These are phyloP conservation scores for Podospora conica DNA, from an alignment of 495 filamentous ascomycete species.

Conservation along the genomic window DNA sequence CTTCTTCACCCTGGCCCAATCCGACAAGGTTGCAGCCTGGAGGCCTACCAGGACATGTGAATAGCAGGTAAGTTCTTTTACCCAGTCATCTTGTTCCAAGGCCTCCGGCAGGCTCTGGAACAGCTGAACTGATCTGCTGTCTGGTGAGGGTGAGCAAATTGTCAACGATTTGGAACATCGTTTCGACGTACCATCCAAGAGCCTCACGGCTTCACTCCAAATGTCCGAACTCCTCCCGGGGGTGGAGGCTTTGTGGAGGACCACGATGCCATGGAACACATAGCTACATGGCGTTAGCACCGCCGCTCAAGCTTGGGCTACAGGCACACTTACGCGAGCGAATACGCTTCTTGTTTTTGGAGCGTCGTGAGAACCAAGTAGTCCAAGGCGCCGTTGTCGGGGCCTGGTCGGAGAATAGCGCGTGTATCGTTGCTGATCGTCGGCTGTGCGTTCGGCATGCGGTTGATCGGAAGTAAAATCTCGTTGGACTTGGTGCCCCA, in stretches of 20 bases:
- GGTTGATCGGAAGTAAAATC: slow-evolving; percentile 64
- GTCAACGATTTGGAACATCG: background rate
- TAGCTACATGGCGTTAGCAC: slow-evolving; percentile 23
- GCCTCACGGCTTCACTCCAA: slow-evolving; percentile 36
- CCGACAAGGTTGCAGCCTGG: slow-evolving; percentile 38
- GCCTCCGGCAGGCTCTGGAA: slow-evolving; percentile 40
- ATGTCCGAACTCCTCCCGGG: slow-evolving; percentile 53
- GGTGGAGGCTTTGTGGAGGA: slow-evolving; percentile 55
- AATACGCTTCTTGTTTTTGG: slow-evolving; percentile 43
- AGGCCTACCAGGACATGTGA: slow-evolving; percentile 43
- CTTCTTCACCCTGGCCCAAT: slow-evolving; percentile 41
- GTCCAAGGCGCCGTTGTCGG: slow-evolving; percentile 41
- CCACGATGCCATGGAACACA: slow-evolving; percentile 62
- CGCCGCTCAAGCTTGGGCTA: background rate
- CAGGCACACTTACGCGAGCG: slow-evolving; percentile 37
- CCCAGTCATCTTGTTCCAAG: slow-evolving; percentile 37
- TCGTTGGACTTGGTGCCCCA: slow-evolving; percentile 59
- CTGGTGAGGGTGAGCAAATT: background rate
- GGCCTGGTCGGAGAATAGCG: slow-evolving; percentile 46
- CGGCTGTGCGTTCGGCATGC: slow-evolving; percentile 16
- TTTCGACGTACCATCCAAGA: slow-evolving; percentile 20
- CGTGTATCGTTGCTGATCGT: slow-evolving; percentile 58
- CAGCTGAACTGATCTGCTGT: background rate
- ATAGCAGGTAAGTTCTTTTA: slow-evolving; percentile 40
- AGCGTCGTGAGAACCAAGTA: slow-evolving; percentile 47